These are phyloP conservation scores for Achaetomium macrosporum DNA, from an alignment of 2,329 filamentous ascomycete species.

Conservation along the genomic window DNA sequence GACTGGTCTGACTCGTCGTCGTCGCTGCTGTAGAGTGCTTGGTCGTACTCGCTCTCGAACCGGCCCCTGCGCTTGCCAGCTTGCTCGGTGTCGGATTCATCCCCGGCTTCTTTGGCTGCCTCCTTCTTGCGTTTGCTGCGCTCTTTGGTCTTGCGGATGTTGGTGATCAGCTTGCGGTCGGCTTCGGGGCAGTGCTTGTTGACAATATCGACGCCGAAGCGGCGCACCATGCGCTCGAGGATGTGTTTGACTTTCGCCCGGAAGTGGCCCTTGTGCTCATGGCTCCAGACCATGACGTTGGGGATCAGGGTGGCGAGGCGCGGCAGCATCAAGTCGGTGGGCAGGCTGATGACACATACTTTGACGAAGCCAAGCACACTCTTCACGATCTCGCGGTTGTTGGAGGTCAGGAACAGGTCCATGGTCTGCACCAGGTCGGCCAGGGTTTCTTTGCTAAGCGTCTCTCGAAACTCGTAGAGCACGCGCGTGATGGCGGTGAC, in stretches of 20 bases:
- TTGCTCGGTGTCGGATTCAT: constrained; percentile 47
- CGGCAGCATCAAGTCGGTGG: constrained; percentile 70
- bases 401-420: constrained; percentile 91
- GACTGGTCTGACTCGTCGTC: constrained; percentile 33
- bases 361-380: constrained; percentile 95
- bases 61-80: constrained; percentile 49
- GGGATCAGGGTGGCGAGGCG: constrained; percentile 73
- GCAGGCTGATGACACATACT: constrained; percentile 83
- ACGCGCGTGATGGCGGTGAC: constrained; percentile 92
- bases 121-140: constrained; percentile 86
- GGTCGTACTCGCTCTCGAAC: constrained; percentile 91
- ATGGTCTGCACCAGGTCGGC: constrained; percentile 87
- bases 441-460: constrained; percentile 63
- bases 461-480: constrained; percentile 79
- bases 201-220: constrained; percentile 78
- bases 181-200: constrained; percentile 76
- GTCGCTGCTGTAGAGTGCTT: constrained; percentile 85
- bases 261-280: constrained; percentile 97
- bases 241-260: constrained; percentile 98
- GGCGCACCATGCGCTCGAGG: constrained; percentile 84
- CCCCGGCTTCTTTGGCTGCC: constrained; percentile 50
- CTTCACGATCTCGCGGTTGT: constrained; percentile 94
- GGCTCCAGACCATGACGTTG: constrained; percentile 91
- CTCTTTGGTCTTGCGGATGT: constrained; percentile 94
- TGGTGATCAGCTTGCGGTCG: constrained; percentile 83